Percentiles rank a stretch among this genome's conserved stretches.
These are phyloP conservation scores for Amniculicola lignicola DNA, from an alignment of 495 filamentous ascomycete species.

Conservation along the genomic window DNA sequence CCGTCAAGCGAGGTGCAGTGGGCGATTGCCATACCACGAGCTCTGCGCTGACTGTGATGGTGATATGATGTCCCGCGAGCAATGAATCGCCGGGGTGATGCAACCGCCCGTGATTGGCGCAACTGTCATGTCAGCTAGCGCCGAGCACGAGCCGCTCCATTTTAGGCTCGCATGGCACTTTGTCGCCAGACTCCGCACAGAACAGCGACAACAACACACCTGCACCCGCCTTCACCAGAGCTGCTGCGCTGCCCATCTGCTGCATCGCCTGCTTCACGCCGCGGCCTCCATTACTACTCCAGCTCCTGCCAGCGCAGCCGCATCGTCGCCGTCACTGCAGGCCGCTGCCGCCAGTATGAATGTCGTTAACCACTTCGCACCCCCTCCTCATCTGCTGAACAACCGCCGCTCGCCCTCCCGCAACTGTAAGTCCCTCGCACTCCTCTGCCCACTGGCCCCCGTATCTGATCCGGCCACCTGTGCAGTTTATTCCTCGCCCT, in stretches of 20 bases:
- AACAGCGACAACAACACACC: too few species aligned
- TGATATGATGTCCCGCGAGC: too few species aligned
- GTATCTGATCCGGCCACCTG: not conserved
- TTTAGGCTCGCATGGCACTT: too few species aligned
- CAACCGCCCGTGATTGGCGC: too few species aligned
- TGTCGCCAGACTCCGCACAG: too few species aligned
- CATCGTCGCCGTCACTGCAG: constrained; percentile 9
- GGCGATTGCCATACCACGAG: too few species aligned
- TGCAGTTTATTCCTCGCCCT: constrained; percentile 29
- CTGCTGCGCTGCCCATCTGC: not conserved
- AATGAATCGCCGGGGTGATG: too few species aligned
- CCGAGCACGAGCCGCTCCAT: too few species aligned
- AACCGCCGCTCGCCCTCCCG: constrained; percentile 67
- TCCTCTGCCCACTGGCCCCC: not conserved
- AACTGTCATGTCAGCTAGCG: too few species aligned
- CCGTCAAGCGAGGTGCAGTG: too few species aligned
- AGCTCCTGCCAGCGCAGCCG: too few species aligned
- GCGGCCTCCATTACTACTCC: not conserved
- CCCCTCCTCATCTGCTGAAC: constrained; percentile 74
- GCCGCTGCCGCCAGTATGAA: constrained; percentile 55
- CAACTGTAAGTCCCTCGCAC: constrained; percentile 55
- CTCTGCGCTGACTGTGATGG: too few species aligned
- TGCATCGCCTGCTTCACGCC: constrained; percentile 1
- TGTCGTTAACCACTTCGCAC: constrained; percentile 58
- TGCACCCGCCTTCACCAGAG: not conserved